Base-by-base conservation (phyloP, 2,329 filamentous ascomycete genomes). In the Colletotrichum salicis region DNA sequence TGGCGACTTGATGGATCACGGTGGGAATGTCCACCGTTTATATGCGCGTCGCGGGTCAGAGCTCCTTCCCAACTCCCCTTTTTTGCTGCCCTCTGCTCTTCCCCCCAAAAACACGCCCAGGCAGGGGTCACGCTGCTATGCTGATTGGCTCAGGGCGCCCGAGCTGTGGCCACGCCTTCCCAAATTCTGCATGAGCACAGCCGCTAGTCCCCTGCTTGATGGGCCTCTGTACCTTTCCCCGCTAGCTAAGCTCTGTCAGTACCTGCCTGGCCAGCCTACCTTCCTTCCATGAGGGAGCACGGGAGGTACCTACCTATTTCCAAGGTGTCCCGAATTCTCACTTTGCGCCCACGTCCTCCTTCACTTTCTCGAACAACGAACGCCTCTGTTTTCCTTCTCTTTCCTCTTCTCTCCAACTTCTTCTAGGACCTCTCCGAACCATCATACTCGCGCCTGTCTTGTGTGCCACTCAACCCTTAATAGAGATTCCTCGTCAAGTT, bases 1-100 rank as follows among this genome's bases (percentile, higher is more conserved):
- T 70, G 64, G 67, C 58, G 62, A 29, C 27, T 29, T 29, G 27
- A 72, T 68, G 69, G 71, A 71, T 74, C 73, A 76, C 75, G 74
- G 80, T 81, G 83, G 83, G 83, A 85, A 82, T 80, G 78, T 74
- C 79, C 78, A 77, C 76, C 82, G 84, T 86, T 86, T 86, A 86
- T 86, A 86, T 86, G 84, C 82, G 80, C 79, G 79, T 80, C 76
- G 75, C 76, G 76, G 74, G 76, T 73, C 67, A 70, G 65, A 71
- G 72, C 72, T 74, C 57, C 61, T 55, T 29, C 66, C 68, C 62
- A 73, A 71, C 72, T 74, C 57, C 61, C 60, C 41, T 61, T 64
- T 27, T 15, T 58, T 65, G 31, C 52, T 52, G 27, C 61, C 57
- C 54, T 66, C 58, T 67, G 33, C 67, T 27, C 57, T 57, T 33